Percentiles rank a stretch among this genome's conserved stretches.
Conservation (phyloP, 306 rosid genomes). For the Citrullus mucosospermus region DNA sequence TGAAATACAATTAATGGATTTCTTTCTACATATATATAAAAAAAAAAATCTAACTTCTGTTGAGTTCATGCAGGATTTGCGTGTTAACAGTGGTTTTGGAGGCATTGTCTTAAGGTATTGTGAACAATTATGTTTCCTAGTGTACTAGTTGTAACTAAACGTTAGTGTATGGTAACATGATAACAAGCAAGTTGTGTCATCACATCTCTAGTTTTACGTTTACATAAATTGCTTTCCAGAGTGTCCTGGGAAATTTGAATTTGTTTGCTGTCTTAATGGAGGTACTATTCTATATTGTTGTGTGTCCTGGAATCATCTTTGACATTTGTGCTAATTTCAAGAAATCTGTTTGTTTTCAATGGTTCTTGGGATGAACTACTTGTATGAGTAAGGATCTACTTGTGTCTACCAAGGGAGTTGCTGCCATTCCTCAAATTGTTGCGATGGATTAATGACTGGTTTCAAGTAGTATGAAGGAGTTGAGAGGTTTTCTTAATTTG, state of each 20-base stretch:
- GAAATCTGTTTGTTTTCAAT: neutral
- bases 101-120: conserved; percentile 76
- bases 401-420: neutral
- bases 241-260: neutral
- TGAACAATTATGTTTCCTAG: neutral
- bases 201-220: neutral
- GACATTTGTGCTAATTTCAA: neutral
- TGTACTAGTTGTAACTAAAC: neutral
- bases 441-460: neutral
- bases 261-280: neutral
- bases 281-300: neutral
- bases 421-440: neutral
- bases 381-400: neutral
- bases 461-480: neutral
- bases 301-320: neutral
- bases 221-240: neutral
- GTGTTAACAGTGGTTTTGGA: conserved; percentile 85
- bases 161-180: neutral
- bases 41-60: conserved; percentile 13
- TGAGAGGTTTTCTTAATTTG: neutral
- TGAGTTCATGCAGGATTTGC: conserved; percentile 67
- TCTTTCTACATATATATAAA: neutral
- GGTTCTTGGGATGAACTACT: neutral
- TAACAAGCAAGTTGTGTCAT: neutral
- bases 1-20: neutral